phyloP scores from a whole-genome alignment of 805 yeast species.

The Pichia cabralensis region DNA sequence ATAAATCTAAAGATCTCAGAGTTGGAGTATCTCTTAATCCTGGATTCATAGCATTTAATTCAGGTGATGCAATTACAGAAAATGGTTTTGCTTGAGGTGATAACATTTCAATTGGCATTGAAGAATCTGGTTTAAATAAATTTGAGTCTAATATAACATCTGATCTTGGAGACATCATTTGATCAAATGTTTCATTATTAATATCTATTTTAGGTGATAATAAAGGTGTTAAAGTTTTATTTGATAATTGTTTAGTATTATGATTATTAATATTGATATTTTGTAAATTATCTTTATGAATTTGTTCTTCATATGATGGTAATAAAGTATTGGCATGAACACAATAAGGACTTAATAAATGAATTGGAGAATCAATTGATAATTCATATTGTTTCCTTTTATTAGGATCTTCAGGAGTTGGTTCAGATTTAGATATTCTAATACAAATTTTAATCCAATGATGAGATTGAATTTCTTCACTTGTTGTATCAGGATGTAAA shows the following conservation, averaged over 20 bases:
- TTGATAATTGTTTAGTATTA: neutral
- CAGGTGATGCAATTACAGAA: slow-evolving; percentile 33
- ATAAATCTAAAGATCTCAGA: slow-evolving; percentile 10
- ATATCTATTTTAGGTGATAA: neutral
- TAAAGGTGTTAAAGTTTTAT: slow-evolving; percentile 5
- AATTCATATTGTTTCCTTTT: slow-evolving; percentile 90
- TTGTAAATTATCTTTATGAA: slow-evolving; percentile 9
- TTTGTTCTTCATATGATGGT: slow-evolving; percentile 49
- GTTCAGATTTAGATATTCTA: slow-evolving; percentile 61
- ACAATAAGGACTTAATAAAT: slow-evolving; percentile 64
- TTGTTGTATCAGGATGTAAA: slow-evolving; percentile 81
- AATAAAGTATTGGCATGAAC: slow-evolving; percentile 71
- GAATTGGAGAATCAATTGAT: slow-evolving; percentile 90
- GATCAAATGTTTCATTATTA: slow-evolving; percentile 13
- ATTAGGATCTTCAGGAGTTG: slow-evolving; percentile 30
- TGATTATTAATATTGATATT: neutral
- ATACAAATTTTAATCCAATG: slow-evolving; percentile 94
- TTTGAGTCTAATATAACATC: slow-evolving; percentile 31
- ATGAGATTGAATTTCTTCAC: slow-evolving; percentile 69
- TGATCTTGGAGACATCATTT: slow-evolving; percentile 19
- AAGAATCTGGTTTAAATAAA: slow-evolving; percentile 43
- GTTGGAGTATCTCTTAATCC: slow-evolving; percentile 15
- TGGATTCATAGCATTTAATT: slow-evolving; percentile 21
- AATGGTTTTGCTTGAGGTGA: slow-evolving; percentile 62
- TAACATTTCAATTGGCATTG: slow-evolving; percentile 33